Evolutionary conservation across 208 protist genomes (phyloP), one percentile per base, ranked within the genome.

Genomic region (Leishmania braziliensis): DNA sequence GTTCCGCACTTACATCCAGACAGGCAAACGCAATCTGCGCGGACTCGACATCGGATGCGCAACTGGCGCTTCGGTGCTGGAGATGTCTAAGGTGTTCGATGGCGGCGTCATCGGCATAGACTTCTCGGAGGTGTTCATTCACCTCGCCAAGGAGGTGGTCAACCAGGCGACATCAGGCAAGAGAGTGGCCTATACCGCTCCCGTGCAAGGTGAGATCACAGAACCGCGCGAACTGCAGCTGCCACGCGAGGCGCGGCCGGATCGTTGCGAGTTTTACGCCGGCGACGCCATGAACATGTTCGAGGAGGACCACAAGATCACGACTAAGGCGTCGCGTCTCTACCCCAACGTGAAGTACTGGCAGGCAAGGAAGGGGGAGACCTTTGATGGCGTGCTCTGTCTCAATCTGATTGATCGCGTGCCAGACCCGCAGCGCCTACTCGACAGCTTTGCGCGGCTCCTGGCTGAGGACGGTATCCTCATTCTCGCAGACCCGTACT

Each of bases 351-450:
- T 91, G 12, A 83, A 63, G n/a, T 90, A 86, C 81, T 93, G 89
- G 85, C 88, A 91, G 77, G 84, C 85, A 63, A 78, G 87, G 53
- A 43, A 66, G 56, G 91, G 84, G 5, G 92, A 93, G 75, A 85
- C 80, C 51, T 97, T 98, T 71, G 93, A 96, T 62, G 91, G 87
- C 46, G 88, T 97, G 33, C 79, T 98, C 14, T 93, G 87, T 66
- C 80, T 89, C 39, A 97, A 98, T 75, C 83, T 98, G 18, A 88
- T 98, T 53, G 92, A 92, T 77, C 93, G 95, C 72, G 86, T 98
- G 48, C 91, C 90, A 18, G 87, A 96, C 65, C 95, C 94, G 33
- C 60, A 80, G 53, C 77, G 77, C 53, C 87, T 97, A 43, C 88
- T 98, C 33, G 69, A 89, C 77, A 86, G 80, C 58, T 83, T 95